Conservation (phyloP, 257 asterid species). For the Schizonepeta tenuifolia region DNA sequence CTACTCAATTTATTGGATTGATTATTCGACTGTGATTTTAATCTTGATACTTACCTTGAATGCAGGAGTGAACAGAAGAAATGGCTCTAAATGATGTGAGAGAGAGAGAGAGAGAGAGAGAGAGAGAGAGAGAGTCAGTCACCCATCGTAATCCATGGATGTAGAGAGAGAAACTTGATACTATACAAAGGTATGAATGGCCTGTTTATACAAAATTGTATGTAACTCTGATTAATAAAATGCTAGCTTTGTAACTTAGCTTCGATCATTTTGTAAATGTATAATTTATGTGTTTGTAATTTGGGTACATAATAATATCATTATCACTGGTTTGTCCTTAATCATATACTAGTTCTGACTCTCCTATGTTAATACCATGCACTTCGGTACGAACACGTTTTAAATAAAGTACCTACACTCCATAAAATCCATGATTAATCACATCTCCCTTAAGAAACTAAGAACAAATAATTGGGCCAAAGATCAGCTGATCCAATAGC, state of each 20-base stretch:
- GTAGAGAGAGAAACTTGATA: constrained; percentile 8
- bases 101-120: constrained; percentile 14
- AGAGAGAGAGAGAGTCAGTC: neutral
- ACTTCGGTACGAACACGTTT: no score
- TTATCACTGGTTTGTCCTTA: neutral
- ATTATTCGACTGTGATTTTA: neutral
- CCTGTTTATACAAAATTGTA: neutral
- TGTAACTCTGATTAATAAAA: neutral
- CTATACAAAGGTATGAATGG: constrained; percentile 14
- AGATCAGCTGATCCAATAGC: no score
- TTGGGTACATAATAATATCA: constrained; percentile 3
- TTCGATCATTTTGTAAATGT: neutral
- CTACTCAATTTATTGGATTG: neutral
- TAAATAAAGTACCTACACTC: no score
- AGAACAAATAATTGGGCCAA: neutral
- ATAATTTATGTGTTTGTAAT: neutral
- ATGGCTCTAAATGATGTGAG: constrained; percentile 14
- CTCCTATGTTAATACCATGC: no score
- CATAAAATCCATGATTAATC: no score
- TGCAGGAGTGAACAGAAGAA: constrained; percentile 39
- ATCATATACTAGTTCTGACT: neutral
- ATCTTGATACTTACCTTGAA: constrained; percentile 20
- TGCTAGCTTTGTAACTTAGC: neutral
- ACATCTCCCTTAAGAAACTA: no score
- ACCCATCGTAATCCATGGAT: neutral